Percentiles rank a stretch among this genome's conserved stretches.
Conservation (phyloP, 495 filamentous ascomycete species). For the Articulospora tetracladia region DNA sequence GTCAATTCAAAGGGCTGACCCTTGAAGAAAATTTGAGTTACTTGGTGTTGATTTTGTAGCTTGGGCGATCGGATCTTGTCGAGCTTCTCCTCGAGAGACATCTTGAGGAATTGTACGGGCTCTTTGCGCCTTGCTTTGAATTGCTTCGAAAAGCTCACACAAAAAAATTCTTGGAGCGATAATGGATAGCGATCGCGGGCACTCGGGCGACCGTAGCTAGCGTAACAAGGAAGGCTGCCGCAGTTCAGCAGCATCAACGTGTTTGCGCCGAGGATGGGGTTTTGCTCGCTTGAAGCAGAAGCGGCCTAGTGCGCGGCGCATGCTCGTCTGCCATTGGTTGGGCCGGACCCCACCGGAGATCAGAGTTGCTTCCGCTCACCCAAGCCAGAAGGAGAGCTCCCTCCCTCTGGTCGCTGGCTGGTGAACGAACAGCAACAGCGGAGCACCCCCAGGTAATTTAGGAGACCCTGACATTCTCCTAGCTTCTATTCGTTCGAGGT, state of each 20-base stretch:
- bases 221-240: neutral
- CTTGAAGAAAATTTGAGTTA: slow-evolving; percentile 35
- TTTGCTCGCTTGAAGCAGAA: neutral
- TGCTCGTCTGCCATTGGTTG: neutral
- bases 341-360: neutral
- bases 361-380: neutral
- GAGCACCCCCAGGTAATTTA: slow-evolving; percentile 3
- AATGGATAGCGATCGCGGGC: slow-evolving; percentile 13
- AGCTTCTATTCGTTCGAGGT: slow-evolving; percentile 2
- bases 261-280: neutral
- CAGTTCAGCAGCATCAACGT: neutral
- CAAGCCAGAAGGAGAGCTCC: neutral
- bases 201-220: neutral
- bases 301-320: neutral
- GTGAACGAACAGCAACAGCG: neutral
- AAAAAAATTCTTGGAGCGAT: slow-evolving; percentile 19
- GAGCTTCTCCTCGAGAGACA: slow-evolving; percentile 85
- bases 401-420: neutral
- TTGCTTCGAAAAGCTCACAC: slow-evolving; percentile 7
- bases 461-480: slow-evolving; percentile 15
- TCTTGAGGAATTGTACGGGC: slow-evolving; percentile 33
- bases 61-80: slow-evolving; percentile 96
- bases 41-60: slow-evolving; percentile 91
- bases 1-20: neutral
- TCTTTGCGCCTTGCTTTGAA: slow-evolving; percentile 21